Percentiles rank a stretch among this genome's conserved stretches.
These are phyloP conservation scores for Diaporthe sp. DNA, from an alignment of 2,329 filamentous ascomycete species.

Conservation along the genomic window DNA sequence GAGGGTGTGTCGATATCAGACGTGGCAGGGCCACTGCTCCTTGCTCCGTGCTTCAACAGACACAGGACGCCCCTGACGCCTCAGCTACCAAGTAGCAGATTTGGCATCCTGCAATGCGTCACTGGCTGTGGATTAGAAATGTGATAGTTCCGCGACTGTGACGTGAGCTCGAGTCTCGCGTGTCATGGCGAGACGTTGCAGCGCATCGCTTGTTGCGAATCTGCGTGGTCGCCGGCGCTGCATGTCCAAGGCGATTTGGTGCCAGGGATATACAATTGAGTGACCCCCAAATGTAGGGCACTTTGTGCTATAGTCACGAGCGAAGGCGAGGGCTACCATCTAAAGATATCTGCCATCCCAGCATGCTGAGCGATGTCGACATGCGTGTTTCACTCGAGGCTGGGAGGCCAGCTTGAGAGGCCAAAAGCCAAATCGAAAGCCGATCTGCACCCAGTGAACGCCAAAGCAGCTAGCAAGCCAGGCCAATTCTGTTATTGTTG, in stretches of 20 bases:
- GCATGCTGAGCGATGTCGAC: neutral
- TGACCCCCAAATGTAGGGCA: neutral
- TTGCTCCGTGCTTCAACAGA: too few species aligned
- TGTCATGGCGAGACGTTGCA: neutral
- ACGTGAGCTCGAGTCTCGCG: neutral
- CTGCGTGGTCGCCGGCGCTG: neutral
- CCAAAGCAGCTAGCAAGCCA: neutral
- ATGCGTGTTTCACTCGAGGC: neutral
- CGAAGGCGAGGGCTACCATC: neutral
- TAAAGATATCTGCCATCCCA: neutral
- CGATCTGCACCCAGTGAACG: neutral
- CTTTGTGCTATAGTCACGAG: neutral
- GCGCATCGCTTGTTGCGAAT: neutral
- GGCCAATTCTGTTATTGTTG: neutral
- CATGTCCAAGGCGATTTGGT: neutral
- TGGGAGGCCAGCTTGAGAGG: neutral
- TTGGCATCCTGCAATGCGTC: neutral
- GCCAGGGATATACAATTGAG: neutral
- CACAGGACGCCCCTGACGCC: neutral
- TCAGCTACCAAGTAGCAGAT: too few species aligned
- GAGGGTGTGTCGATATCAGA: constrained; percentile 14
- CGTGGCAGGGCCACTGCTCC: neutral
- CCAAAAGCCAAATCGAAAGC: neutral
- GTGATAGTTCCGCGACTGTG: neutral
- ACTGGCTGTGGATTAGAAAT: neutral